Evolutionary conservation across 805 yeast species (phyloP), one percentile per base, ranked within the genome.

Genomic region (Candida coquimbonensis): DNA sequence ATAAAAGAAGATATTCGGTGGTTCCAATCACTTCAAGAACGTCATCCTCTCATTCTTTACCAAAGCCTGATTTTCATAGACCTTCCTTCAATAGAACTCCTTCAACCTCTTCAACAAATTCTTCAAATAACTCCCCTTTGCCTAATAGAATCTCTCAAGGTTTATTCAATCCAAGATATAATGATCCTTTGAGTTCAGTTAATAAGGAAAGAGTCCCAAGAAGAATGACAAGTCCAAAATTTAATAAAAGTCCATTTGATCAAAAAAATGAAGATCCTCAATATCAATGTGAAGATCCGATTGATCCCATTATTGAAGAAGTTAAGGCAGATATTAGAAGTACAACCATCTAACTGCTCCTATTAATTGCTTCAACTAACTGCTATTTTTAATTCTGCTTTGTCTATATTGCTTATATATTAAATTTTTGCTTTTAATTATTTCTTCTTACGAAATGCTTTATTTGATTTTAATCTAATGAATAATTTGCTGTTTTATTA

Each of bases 1-100:
- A 77, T 52, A 88, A 83, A 54, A 66, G 90, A 45, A 78, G 81
- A 53, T 84, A 80, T 56, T 78, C 85, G 3, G 85, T 84, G 19
- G 80, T 84, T 12, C 91, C 91, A 21, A 84, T 45, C n/a, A 32
- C 25, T 19, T 37, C 45, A 31, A 31, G 48, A 34, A n/a, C 38
- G 14, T n/a, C 44, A 3, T 45, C 48, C 4, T 36, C 45, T 3
- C 42, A 42, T 16, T 26, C 38, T 13, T 34, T 35, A n/a, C 44
- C 37, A 13, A 42, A 29, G n/a, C 27, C 42, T 5, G 42, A 33
- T 25, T 45, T 32, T 7, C 26, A 27, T 1, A 21, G 29, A 13
- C 32, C 39, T n/a, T 16, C 39, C 5, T 34, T 38, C 9, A 29
- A 35, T 14, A 41, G 45, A 41, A 38, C 42, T 11, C 36, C 45